These are phyloP conservation scores for Pseudomicrostroma phylloplanum DNA, from an alignment of 1,284 basidiomycete genomes.

Conservation along the genomic window DNA sequence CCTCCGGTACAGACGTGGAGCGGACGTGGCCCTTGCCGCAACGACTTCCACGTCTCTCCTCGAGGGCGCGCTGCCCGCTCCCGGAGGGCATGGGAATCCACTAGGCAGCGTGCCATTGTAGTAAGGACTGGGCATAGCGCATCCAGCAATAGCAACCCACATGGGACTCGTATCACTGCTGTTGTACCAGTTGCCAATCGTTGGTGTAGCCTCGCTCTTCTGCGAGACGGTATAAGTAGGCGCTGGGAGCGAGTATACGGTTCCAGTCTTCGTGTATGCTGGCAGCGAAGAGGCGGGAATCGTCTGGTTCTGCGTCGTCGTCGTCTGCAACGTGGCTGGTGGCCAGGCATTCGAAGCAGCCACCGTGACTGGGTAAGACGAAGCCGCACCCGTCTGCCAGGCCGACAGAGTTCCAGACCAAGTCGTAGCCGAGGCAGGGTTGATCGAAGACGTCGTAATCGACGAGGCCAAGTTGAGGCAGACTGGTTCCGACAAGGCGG, in stretches of 20 bases:
- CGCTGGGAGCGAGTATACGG: slow-evolving; percentile 16
- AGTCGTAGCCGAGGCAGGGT: slow-evolving; percentile 10
- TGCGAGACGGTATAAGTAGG: slow-evolving; percentile 25
- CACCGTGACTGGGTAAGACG: slow-evolving; percentile 20
- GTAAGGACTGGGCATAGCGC: slow-evolving; percentile 28
- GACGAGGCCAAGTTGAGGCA: slow-evolving; percentile 21
- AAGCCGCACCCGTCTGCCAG: slow-evolving; percentile 32
- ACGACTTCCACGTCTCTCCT: too few species aligned
- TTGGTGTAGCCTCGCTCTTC: slow-evolving; percentile 16
- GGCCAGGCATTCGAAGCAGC: slow-evolving; percentile 23
- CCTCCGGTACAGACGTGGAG: too few species aligned
- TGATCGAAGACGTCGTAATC: slow-evolving; percentile 6
- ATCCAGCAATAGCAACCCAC: slow-evolving; percentile 26
- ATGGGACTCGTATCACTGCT: slow-evolving; percentile 15
- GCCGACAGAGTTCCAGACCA: slow-evolving; percentile 25
- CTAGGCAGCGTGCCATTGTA: slow-evolving; percentile 12
- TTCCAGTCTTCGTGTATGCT: slow-evolving; percentile 27
- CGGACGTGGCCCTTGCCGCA: too few species aligned
- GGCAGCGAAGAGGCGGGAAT: slow-evolving; percentile 21
- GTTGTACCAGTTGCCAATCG: slow-evolving; percentile 23
- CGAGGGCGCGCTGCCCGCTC: too few species aligned
- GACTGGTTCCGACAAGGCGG: slow-evolving; percentile 16
- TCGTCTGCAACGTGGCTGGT: slow-evolving; percentile 21
- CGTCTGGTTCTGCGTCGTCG: slow-evolving; percentile 10
- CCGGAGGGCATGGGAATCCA: slow-evolving; percentile 24